Base-by-base conservation (phyloP, 352 stramenopile species). In the Bremia lactucae region DNA sequence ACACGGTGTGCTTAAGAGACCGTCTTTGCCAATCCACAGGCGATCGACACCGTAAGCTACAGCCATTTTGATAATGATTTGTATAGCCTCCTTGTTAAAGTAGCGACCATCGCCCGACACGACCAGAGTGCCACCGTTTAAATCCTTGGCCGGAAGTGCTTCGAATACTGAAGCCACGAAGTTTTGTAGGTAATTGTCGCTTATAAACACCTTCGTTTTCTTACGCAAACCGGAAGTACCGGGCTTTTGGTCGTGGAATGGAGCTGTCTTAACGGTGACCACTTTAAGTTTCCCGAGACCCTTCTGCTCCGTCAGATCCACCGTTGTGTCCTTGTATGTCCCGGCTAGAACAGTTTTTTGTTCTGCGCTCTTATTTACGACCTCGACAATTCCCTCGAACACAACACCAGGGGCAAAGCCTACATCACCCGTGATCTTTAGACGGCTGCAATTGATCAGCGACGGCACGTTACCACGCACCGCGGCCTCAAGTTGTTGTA, bases 161-260 rank as follows among this genome's bases (percentile, higher is more conserved):
- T 98, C 91, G 46, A 99, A 98, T 4, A 94, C 94, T 23, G 88
- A 75, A 75, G 98, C 95, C 35, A 99, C 92, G 67, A 95, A 93
- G 72, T 99, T 99, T 65, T 98, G 78, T 20, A 99, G 76, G 72
- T 99, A 99, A 62, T 98, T 86, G 46, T 87, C 67, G 34, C 92
- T 80, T 90, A 97, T 98, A 72, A 99, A 99, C 20, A 93, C 83
- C 64, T 97, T 97, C 3, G 95, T 98, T 81, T 98, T 98, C 76
- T 99, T 99, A 45, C 96, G 80, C 24, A 99, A 70, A 35, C 96
- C 96, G 20, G 87, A 98, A 10, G 96, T 99, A 40, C 96, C 96
- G 0, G 96, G 95, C 65, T 96, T 97, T 83, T 97, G 96, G 49
- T 94, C 94, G 33, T 83, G 55, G 59, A 98, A 97, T 21, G 95